Evolutionary conservation across 2,329 filamentous ascomycete species (phyloP).

Genomic region (Clonostachys solani): DNA sequence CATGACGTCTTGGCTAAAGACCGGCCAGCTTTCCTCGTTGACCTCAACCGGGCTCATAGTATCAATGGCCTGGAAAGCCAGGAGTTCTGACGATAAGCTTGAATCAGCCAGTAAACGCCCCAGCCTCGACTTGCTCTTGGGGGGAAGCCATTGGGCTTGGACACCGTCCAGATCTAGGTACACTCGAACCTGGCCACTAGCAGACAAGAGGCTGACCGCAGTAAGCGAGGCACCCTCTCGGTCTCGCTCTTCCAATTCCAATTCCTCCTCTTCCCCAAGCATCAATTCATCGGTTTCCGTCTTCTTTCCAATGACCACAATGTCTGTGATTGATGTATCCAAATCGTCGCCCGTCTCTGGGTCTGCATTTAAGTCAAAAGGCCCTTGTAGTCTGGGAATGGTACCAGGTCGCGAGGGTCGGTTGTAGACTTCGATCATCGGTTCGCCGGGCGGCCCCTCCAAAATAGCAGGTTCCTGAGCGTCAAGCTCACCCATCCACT

Average conservation of each 20-base stretch:
- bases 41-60: constrained; percentile 51
- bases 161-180: constrained; percentile 59
- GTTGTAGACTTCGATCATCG: constrained; percentile 48
- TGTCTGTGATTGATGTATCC: constrained; percentile 55
- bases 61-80: constrained; percentile 61
- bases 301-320: constrained; percentile 59
- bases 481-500: constrained; percentile 65
- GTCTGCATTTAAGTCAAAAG: constrained; percentile 53
- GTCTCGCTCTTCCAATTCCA: constrained; percentile 44
- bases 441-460: constrained; percentile 43
- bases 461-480: constrained; percentile 55
- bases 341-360: constrained; percentile 53
- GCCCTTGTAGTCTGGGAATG: constrained; percentile 57
- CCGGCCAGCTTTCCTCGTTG: constrained; percentile 54
- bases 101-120: constrained; percentile 29
- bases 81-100: constrained; percentile 38
- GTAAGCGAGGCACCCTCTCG: constrained; percentile 54
- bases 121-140: constrained; percentile 44
- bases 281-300: constrained; percentile 56
- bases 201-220: constrained; percentile 55
- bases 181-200: constrained; percentile 56
- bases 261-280: constrained; percentile 59
- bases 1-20: constrained; percentile 56
- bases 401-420: constrained; percentile 53
- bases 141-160: constrained; percentile 63